Percentiles rank a stretch among this genome's conserved stretches.
phyloP scores from a whole-genome alignment of 2,329 filamentous ascomycete genomes.

The Fusarium phyllophilum region DNA sequence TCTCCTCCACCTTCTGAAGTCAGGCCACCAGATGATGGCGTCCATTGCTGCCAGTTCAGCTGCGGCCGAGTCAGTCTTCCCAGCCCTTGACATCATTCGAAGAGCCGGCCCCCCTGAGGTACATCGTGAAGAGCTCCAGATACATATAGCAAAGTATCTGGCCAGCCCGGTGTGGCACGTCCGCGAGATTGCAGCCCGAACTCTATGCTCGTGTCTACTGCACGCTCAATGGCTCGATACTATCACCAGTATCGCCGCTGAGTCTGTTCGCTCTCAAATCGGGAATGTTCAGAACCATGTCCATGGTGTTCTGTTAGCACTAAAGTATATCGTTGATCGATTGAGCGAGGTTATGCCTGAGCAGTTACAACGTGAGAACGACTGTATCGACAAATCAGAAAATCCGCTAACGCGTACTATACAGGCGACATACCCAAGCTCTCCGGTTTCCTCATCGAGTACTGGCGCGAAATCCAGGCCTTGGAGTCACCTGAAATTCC shows the following conservation, averaged over 20 bases:
- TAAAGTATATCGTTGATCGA: constrained; percentile 67
- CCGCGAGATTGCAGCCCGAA: constrained; percentile 81
- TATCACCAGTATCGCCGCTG: constrained; percentile 52
- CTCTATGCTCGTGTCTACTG: constrained; percentile 71
- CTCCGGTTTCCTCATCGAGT: constrained; percentile 44
- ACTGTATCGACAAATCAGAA: too few relatives aligned
- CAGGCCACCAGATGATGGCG: constrained; percentile 58
- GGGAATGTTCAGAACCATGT: constrained; percentile 59
- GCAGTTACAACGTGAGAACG: constrained; percentile 54
- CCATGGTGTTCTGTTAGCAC: constrained; percentile 67
- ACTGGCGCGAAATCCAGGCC: constrained; percentile 38
- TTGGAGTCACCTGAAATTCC: constrained; percentile 54
- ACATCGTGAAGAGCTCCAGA: constrained; percentile 64
- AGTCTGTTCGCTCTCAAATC: constrained; percentile 41
- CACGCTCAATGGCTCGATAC: constrained; percentile 59
- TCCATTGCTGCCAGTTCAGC: constrained; percentile 48
- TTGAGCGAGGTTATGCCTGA: constrained; percentile 59
- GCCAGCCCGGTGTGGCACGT: constrained; percentile 81
- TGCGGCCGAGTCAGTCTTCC: constrained; percentile 78
- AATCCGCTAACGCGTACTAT: constrained; percentile 21
- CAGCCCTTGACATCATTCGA: constrained; percentile 82
- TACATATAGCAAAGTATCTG: constrained; percentile 70
- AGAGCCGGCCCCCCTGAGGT: constrained; percentile 73
- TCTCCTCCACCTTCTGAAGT: constrained; percentile 69
- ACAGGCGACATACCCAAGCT: constrained; percentile 48